Evolutionary conservation across 495 filamentous ascomycete species (phyloP), one percentile per base, ranked within the genome.

Genomic region (Apodospora peruviana): DNA sequence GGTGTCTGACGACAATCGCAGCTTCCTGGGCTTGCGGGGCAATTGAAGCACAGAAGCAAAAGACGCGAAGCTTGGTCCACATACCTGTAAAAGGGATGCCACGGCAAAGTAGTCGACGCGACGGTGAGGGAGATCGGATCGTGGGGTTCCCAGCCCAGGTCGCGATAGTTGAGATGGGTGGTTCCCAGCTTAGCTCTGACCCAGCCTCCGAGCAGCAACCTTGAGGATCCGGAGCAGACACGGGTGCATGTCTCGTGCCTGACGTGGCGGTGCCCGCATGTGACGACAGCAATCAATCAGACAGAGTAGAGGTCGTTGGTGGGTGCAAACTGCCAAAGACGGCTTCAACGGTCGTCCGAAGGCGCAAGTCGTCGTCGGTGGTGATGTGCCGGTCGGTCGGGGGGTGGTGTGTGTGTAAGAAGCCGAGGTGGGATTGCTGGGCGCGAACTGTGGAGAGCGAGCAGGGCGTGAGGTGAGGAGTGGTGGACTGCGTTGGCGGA

Each of bases 181-280:
- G 42, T 50, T 24, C 47, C 39, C 45, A n/a, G 19, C 46, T 37
- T 41, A 42, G 27, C 29, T 57, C 56, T 57, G 51, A 57, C 51
- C 63, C 57, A 45, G 47, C 50, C 64, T 67, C 62, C 55, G 20
- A 54, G 38, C 47, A 52, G 52, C 54, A 48, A 59, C 61, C 59
- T 57, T 55, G 48, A 50, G 48, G 43, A 54, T 37, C 55, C 32
- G 51, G 47, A 41, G 34, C 22, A 43, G 50, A 55, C 58, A 47
- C 59, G 55, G 45, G 62, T 55, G 49, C 65, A 68, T 68, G 50
- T 64, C 65, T 57, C 56, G 46, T 40, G 55, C 44, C 38, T 38
- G 16, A 52, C 38, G 58, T 47, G 47, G 36, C 17, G 37, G 40
- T 51, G 50, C 46, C 44, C 40, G 48, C 47, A 59, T 57, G 47